Conservation (phyloP, 306 rosid species). For the Malus orientalis region DNA sequence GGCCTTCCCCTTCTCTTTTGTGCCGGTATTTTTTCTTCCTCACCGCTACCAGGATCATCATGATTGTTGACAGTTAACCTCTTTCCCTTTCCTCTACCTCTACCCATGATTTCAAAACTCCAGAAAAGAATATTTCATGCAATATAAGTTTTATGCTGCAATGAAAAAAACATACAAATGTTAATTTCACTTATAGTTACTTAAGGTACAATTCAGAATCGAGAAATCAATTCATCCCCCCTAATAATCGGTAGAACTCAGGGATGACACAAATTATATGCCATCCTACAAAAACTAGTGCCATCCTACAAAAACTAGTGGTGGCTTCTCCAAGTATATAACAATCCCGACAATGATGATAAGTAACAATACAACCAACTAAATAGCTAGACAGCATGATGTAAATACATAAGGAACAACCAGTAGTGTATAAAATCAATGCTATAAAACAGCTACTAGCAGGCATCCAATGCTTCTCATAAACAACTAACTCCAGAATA, state of each 20-base stretch:
- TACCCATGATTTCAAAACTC: conserved; percentile 42
- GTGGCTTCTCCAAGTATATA: not conserved
- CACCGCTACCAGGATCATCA: conserved; percentile 43
- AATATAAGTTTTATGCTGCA: conserved; percentile 38
- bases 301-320: not conserved
- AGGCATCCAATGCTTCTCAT: not conserved
- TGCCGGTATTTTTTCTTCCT: conserved; percentile 46
- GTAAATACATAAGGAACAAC: not conserved
- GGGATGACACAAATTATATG: not conserved
- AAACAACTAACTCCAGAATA: not conserved
- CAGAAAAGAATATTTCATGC: conserved; percentile 34
- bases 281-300: not conserved
- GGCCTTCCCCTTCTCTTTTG: conserved; percentile 55
- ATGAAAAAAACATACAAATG: not conserved
- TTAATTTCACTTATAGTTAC: not conserved
- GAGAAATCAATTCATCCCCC: not conserved
- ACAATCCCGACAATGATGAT: not conserved
- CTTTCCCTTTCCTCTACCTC: conserved; percentile 52
- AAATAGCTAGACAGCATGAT: not conserved
- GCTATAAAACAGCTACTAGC: not conserved
- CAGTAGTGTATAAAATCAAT: not conserved
- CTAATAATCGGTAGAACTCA: not conserved
- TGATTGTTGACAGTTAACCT: conserved; percentile 33
- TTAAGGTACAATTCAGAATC: not conserved
- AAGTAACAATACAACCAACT: not conserved